Percentiles rank a stretch among this genome's conserved stretches.
Conservation (phyloP, 1,284 basidiomycete species). For the Cystobasidiaceae sp. region DNA sequence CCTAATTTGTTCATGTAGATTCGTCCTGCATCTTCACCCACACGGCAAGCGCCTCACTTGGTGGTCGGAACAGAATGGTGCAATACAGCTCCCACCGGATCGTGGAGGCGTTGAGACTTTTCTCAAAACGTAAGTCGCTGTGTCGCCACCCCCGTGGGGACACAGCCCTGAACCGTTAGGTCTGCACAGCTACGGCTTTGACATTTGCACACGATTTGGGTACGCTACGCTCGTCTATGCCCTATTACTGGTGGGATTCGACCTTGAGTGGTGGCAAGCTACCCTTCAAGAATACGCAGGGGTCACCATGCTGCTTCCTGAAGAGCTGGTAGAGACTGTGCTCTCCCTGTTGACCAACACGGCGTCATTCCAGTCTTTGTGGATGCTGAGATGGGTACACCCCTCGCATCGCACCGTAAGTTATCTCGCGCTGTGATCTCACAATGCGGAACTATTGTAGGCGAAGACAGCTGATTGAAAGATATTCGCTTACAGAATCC, state of each 20-base stretch:
- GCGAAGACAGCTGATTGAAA: no score
- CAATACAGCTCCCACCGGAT: background rate
- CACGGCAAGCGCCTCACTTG: no score
- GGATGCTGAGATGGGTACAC: no score
- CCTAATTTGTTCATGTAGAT: no score
- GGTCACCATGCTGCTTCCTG: background rate
- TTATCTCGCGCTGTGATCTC: no score
- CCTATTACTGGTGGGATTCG: background rate
- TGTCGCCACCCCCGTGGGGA: background rate
- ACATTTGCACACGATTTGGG: background rate
- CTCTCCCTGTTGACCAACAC: no score
- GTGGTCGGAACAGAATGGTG: background rate
- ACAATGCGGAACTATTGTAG: no score
- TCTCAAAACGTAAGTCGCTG: background rate
- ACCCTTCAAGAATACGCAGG: background rate
- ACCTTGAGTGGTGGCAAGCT: constrained; percentile 9
- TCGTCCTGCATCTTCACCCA: no score
- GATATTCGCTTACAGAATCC: no score
- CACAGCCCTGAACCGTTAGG: background rate
- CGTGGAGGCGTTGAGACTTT: background rate
- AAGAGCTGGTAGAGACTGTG: background rate
- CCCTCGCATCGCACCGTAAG: no score
- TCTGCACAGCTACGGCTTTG: background rate
- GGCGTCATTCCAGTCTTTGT: no score
- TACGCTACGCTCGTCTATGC: background rate